These are phyloP conservation scores for Citrus trifoliata DNA, from an alignment of 345 rosid species.

Conservation along the genomic window DNA sequence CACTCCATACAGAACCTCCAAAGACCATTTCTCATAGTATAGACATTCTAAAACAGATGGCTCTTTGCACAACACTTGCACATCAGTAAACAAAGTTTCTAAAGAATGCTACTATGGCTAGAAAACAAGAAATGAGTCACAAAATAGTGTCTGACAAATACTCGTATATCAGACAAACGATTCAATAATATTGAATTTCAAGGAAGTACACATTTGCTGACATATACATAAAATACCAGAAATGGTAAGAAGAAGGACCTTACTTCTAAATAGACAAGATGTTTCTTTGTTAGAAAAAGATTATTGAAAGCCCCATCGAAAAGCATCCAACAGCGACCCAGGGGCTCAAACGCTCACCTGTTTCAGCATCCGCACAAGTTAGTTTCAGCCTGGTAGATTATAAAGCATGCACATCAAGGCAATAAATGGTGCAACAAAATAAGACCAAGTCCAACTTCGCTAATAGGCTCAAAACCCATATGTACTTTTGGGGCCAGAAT, in stretches of 20 bases:
- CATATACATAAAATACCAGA: neutral
- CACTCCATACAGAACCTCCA: neutral
- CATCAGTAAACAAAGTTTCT: conserved; percentile 1
- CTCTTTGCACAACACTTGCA: neutral
- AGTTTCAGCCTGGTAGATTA: conserved; percentile 4
- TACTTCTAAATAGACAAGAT: conserved; percentile 16
- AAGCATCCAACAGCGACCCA: conserved; percentile 97
- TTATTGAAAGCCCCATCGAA: conserved; percentile 75
- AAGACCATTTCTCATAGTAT: neutral
- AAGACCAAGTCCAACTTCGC: neutral
- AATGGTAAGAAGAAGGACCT: conserved; percentile 17
- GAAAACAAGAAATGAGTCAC: conserved; percentile 5
- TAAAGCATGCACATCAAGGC: conserved; percentile 1
- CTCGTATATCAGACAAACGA: conserved; percentile 12
- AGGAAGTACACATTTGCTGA: neutral
- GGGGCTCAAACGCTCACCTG: conserved; percentile 93
- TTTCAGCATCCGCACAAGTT: conserved; percentile 17
- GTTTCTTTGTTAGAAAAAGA: conserved; percentile 59
- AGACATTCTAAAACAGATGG: no score
- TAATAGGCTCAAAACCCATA: neutral
- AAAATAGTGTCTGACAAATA: conserved; percentile 8
- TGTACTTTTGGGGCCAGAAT: neutral
- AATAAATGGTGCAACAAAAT: neutral
- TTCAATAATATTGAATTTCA: conserved; percentile 1
- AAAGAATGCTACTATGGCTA: conserved; percentile 7